Base-by-base conservation (phyloP, 495 filamentous ascomycete species). In the Hypoxylon lenormandii region DNA sequence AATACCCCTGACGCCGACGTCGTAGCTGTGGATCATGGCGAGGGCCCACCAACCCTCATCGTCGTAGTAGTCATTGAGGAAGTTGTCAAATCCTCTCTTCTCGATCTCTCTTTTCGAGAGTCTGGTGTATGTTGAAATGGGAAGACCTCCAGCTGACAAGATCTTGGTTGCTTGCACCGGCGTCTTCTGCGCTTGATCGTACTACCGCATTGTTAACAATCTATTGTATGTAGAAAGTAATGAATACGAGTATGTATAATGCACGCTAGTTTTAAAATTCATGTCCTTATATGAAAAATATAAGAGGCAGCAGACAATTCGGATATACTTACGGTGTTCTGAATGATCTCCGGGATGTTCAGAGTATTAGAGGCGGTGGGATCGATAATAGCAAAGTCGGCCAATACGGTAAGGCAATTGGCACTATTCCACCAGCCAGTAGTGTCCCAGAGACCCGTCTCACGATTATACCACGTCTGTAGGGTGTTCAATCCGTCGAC, bases 351-450 rank as follows among this genome's bases (percentile, higher is more conserved):
- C 37, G 74, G 56, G 19, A 84, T 72, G 42, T 72, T 70, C 16
- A 83, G 37, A 13, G 60, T 62, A 16, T 67, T 50, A 37, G 76
- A 74, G 30, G 72, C 65, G 5, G 64, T 22, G 0, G 59, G 64
- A 37, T 76, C 74, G 18, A 84, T 37, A 8, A 78, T 62, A 13
- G 87, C 88, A 64, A 89, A 82, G 69, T 92, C 88, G 63, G 83
- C 86, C 37, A 91, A 72, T 21, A 83, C 80, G 1, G 88, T 91
- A 62, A 92, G 75, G 56, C 81, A 83, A 73, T 92, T 93, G 58
- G 87, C 90, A 38, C 84, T 86, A 76, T 92, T 91, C 91, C 91
- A 93, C 91, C 91, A 93, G 1, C 87, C 87, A 22, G 80, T 82
- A 0, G 85, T 88, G 64, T 86, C 74, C 88, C 88, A 92, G 10